These are phyloP conservation scores for Penicillium simplicissimum DNA, from an alignment of 495 filamentous ascomycete species.

Conservation along the genomic window DNA sequence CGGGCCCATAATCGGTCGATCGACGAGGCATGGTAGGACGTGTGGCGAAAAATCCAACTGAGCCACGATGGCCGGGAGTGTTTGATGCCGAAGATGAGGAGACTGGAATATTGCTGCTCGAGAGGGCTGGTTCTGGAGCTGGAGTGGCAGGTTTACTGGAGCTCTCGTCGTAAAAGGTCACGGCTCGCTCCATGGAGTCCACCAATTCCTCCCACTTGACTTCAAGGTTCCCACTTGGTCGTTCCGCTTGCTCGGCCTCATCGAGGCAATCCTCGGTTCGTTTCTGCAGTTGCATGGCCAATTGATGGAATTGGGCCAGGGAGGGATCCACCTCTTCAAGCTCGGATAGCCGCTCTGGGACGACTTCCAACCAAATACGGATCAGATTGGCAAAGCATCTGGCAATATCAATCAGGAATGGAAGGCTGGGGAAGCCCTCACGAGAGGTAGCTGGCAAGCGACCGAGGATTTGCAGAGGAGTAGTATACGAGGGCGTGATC, in stretches of 20 bases:
- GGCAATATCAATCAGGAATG: constrained; percentile 90
- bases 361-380: constrained; percentile 77
- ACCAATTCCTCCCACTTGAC: constrained; percentile 73
- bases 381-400: constrained; percentile 87
- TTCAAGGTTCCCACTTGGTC: constrained; percentile 58
- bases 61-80: constrained; percentile 40
- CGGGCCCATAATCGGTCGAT: constrained; percentile 42
- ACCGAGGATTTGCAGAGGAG: constrained; percentile 86
- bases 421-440: constrained; percentile 93
- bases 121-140: constrained; percentile 35
- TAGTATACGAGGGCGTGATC: constrained; percentile 86
- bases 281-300: constrained; percentile 69
- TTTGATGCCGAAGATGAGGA: constrained; percentile 1
- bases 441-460: constrained; percentile 78
- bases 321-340: constrained; percentile 42
- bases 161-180: constrained; percentile 47
- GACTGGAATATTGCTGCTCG: constrained; percentile 26
- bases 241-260: constrained; percentile 70
- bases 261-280: constrained; percentile 72
- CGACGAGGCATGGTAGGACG: constrained; percentile 44
- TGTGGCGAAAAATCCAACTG: constrained; percentile 45
- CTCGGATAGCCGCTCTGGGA: constrained; percentile 37
- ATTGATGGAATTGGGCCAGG: constrained; percentile 65
- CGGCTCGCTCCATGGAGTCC: constrained; percentile 62
- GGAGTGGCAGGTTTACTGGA: constrained; percentile 43